Percentiles rank a stretch among this genome's conserved stretches.
These are phyloP conservation scores for Rhodotorula sp. DNA, from an alignment of 1,284 basidiomycete genomes.

Conservation along the genomic window DNA sequence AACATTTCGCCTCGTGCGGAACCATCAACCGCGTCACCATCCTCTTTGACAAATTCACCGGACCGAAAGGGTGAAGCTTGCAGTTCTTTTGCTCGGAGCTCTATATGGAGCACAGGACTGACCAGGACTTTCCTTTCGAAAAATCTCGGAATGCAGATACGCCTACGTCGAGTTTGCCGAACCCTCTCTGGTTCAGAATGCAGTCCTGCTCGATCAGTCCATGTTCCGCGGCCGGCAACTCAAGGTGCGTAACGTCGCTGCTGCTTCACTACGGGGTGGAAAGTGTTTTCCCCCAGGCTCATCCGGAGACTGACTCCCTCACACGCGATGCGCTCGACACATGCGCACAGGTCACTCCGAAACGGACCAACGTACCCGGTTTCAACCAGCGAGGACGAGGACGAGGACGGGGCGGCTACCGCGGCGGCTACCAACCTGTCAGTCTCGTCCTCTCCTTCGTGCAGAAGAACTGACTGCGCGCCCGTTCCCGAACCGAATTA, in stretches of 20 bases:
- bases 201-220: constrained; percentile 91
- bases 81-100: not conserved
- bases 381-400: constrained; percentile 56
- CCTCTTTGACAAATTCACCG: constrained; percentile 98
- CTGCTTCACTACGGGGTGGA: not conserved
- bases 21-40: constrained; percentile 99
- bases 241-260: constrained; percentile 60
- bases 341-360: constrained; percentile 70
- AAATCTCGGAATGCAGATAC: constrained; percentile 59
- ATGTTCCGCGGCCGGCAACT: constrained; percentile 89
- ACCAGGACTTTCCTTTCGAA: not conserved
- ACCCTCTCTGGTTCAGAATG: constrained; percentile 85
- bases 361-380: constrained; percentile 88
- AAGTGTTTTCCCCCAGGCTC: too few relatives aligned
- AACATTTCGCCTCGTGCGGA: constrained; percentile 94
- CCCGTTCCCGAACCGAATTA: not conserved
- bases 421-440: constrained; percentile 62
- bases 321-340: too few relatives aligned
- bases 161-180: constrained; percentile 99
- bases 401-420: constrained; percentile 64
- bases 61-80: constrained; percentile 85
- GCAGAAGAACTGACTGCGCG: not conserved
- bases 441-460: not conserved
- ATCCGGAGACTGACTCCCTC: not conserved
- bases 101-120: not conserved